Evolutionary conservation across 768 basidiomycete genomes (phyloP).

Genomic region (Gymnopilus dilepis): DNA sequence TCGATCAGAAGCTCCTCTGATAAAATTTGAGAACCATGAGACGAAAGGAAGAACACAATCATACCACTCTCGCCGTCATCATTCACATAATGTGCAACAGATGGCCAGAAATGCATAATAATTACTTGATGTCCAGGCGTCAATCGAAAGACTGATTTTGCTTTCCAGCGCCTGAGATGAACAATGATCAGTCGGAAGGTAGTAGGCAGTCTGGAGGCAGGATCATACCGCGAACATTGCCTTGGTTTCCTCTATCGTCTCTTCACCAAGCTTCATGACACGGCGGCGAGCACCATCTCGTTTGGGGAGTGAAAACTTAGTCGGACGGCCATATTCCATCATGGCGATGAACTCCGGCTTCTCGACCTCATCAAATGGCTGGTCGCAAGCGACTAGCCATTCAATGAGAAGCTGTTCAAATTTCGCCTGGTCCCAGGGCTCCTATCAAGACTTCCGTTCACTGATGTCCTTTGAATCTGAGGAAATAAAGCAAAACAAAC

Average conservation of each 20-base stretch:
- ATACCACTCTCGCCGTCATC: slow-evolving; percentile 30
- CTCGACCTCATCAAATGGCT: slow-evolving; percentile 24
- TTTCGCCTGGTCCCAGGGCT: slow-evolving; percentile 13
- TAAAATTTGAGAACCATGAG: no score
- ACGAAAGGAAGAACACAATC: no score
- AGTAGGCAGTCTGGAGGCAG: not conserved
- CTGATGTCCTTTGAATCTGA: not conserved
- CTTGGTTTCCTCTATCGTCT: slow-evolving; percentile 10
- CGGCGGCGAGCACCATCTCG: slow-evolving; percentile 1
- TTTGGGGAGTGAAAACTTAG: slow-evolving; percentile 4
- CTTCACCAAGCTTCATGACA: slow-evolving; percentile 27
- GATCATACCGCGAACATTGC: slow-evolving; percentile 25
- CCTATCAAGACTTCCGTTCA: not conserved
- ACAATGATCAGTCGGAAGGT: not conserved
- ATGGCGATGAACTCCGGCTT: slow-evolving; percentile 10
- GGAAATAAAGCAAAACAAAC: not conserved
- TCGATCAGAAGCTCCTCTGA: slow-evolving; percentile 42
- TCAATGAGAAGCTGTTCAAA: slow-evolving; percentile 18
- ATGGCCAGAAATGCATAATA: slow-evolving; percentile 34
- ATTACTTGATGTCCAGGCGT: slow-evolving; percentile 38
- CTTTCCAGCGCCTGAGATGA: slow-evolving; percentile 12
- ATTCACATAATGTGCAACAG: slow-evolving; percentile 32
- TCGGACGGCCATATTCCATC: slow-evolving; percentile 5
- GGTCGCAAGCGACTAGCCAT: slow-evolving; percentile 20
- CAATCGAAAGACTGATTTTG: slow-evolving; percentile 31